phyloP scores from a whole-genome alignment of 768 basidiomycete species.

The Mycena sanguinolenta region DNA sequence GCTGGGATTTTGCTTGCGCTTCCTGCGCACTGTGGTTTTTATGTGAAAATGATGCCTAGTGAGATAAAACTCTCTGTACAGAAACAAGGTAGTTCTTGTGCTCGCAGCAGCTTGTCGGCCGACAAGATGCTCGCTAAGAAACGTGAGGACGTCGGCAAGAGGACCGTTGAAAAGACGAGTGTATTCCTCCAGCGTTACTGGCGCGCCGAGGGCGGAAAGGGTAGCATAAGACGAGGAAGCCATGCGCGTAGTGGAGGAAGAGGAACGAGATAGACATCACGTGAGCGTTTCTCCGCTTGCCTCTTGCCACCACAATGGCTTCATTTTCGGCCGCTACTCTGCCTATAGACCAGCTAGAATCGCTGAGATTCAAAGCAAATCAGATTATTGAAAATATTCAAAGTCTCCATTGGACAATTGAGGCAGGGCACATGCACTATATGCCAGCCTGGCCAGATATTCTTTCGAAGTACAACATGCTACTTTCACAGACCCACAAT shows the following conservation, averaged over 20 bases:
- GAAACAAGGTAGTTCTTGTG: constrained; percentile 18
- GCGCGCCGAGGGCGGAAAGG: constrained; percentile 30
- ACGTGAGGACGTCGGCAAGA: constrained; percentile 32
- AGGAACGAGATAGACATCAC: not conserved
- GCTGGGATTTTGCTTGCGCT: constrained; percentile 20
- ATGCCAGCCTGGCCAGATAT: constrained; percentile 92
- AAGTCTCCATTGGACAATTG: constrained; percentile 72
- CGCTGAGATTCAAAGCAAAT: constrained; percentile 79
- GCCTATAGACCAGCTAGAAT: constrained; percentile 80
- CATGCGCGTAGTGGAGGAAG: constrained; percentile 6
- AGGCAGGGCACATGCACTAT: constrained; percentile 64
- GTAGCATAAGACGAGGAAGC: constrained; percentile 10
- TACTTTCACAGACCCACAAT: constrained; percentile 86
- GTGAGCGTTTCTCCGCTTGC: not conserved
- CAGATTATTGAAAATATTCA: constrained; percentile 86
- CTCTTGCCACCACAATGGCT: constrained; percentile 1
- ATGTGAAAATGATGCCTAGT: not conserved
- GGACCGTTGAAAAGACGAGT: constrained; percentile 28
- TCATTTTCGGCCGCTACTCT: constrained; percentile 48
- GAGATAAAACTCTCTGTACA: not conserved
- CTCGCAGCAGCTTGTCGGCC: constrained; percentile 25
- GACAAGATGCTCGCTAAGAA: constrained; percentile 34
- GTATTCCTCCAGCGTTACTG: constrained; percentile 35
- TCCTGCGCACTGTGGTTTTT: constrained; percentile 10
- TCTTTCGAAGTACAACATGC: constrained; percentile 86